These are phyloP conservation scores for Candida arabinofermentans DNA, from an alignment of 805 yeast genomes.

Conservation along the genomic window DNA sequence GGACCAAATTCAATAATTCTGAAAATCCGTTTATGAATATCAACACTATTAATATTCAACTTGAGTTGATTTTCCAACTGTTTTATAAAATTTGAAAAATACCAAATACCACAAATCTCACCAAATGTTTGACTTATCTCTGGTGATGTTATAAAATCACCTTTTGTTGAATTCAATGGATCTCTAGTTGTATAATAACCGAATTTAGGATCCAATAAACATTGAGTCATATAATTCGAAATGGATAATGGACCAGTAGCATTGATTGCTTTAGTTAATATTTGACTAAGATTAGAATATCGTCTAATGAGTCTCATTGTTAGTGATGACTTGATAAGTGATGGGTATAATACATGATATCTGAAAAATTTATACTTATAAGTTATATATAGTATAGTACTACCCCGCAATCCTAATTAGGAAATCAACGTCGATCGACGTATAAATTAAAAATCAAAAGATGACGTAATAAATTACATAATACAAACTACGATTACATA, in stretches of 20 bases:
- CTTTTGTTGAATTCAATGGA: conserved; percentile 48
- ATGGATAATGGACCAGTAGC: conserved; percentile 76
- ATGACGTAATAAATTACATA: too few relatives aligned
- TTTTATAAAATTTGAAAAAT: conserved; percentile 49
- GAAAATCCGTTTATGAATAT: conserved; percentile 30
- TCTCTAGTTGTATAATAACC: conserved; percentile 80
- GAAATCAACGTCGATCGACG: too few relatives aligned
- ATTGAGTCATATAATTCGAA: conserved; percentile 74
- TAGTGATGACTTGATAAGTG: too few relatives aligned
- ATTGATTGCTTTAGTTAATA: conserved; percentile 47
- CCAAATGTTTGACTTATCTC: conserved; percentile 87
- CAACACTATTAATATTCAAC: conserved; percentile 15
- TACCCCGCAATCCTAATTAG: too few relatives aligned
- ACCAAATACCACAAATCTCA: conserved; percentile 78
- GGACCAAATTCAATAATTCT: conserved; percentile 79
- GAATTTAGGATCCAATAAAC: conserved; percentile 68
- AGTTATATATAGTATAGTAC: too few relatives aligned
- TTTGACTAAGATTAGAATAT: conserved; percentile 15
- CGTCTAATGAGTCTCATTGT: background rate
- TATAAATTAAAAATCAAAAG: too few relatives aligned
- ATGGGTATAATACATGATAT: too few relatives aligned
- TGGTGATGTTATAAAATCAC: conserved; percentile 83
- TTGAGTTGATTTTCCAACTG: conserved; percentile 46
- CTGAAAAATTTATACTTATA: too few relatives aligned
- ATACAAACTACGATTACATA: too few relatives aligned